Conservation (phyloP, 768 basidiomycete species). For the Phaeolepiota aurea region DNA sequence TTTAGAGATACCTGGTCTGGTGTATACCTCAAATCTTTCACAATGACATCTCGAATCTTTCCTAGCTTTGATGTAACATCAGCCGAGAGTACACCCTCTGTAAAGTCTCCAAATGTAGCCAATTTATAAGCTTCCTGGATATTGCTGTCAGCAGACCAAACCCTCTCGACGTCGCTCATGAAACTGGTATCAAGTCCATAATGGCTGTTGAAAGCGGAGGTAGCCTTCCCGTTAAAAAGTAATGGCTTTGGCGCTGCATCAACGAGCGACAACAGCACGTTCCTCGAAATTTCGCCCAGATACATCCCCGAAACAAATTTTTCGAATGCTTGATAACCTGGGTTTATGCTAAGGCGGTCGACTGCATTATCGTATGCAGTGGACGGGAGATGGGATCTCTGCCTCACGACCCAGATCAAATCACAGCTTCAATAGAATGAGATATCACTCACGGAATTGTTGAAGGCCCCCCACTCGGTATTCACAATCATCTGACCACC, state of each 20-base stretch:
- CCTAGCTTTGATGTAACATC: conserved; percentile 32
- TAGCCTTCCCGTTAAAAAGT: conserved; percentile 77
- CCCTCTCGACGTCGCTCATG: conserved; percentile 74
- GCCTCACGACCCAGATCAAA: conserved; percentile 4
- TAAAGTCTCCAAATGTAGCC: conserved; percentile 29
- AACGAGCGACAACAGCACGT: conserved; percentile 74
- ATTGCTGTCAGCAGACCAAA: conserved; percentile 46
- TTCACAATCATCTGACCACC: conserved; percentile 90
- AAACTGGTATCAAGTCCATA: conserved; percentile 96
- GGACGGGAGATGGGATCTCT: conserved; percentile 78
- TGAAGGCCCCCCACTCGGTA: conserved; percentile 98
- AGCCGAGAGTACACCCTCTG: conserved; percentile 20
- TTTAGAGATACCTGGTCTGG: conserved; percentile 44
- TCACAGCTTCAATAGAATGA: neutral
- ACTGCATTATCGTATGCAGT: conserved; percentile 89
- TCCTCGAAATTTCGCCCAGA: conserved; percentile 88
- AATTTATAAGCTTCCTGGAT: conserved; percentile 18
- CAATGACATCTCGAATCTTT: conserved; percentile 51
- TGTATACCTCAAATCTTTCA: conserved; percentile 51
- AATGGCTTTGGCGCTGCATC: conserved; percentile 65
- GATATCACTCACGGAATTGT: conserved; percentile 67
- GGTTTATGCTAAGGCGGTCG: conserved; percentile 93
- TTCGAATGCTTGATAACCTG: conserved; percentile 87
- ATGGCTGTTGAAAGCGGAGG: conserved; percentile 69
- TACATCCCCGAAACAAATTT: conserved; percentile 99